Percentiles rank a stretch among this genome's conserved stretches.
Conservation (phyloP, 2,329 filamentous ascomycete genomes). For the Aspergillus neoniger region DNA sequence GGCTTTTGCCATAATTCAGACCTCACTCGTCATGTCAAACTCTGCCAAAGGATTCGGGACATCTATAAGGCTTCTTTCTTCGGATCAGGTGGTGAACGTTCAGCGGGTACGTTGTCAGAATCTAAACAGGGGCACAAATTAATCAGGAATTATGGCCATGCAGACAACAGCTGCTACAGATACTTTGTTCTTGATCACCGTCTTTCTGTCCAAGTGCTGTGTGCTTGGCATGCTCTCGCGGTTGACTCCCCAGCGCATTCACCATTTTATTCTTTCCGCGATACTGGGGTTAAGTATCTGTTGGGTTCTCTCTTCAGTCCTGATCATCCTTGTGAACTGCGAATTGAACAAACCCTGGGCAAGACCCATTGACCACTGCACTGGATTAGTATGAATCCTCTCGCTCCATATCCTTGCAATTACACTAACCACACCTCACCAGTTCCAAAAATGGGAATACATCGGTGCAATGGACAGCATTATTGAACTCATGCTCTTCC, state of each 20-base stretch:
- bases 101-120: not conserved
- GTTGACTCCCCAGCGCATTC: not conserved
- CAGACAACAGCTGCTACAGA: not conserved
- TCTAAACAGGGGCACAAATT: not conserved
- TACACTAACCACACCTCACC: not conserved
- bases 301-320: not conserved
- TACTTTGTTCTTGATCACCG: not conserved
- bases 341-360: not conserved
- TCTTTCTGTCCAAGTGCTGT: constrained; percentile 6
- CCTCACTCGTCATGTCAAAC: not conserved
- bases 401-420: not conserved
- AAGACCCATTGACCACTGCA: not conserved
- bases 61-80: not conserved
- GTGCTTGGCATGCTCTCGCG: constrained; percentile 1
- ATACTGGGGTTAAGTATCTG: not conserved
- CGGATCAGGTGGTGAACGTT: not conserved
- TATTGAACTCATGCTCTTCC: not conserved
- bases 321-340: not conserved
- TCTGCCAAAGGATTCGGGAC: constrained; percentile 1
- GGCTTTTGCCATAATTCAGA: not conserved
- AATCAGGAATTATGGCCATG: not conserved
- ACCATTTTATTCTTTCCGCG: not conserved
- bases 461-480: not conserved
- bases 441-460: constrained; percentile 5
- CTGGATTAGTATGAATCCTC: not conserved